Conservation (phyloP, 768 basidiomycete species). For the Leccinum broughii region DNA sequence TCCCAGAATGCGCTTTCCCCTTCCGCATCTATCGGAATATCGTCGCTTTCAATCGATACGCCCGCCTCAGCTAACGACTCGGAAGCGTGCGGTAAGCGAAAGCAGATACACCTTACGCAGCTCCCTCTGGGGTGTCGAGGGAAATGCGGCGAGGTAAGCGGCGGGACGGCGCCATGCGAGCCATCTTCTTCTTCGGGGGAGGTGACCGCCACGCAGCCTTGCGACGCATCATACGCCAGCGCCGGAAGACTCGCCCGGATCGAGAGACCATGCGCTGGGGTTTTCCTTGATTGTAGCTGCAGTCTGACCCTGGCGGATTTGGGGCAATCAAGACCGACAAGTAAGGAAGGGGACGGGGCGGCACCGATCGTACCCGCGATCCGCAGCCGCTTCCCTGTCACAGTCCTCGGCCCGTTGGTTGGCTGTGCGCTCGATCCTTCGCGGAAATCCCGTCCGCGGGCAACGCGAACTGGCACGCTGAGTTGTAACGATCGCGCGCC, state of each 20-base stretch:
- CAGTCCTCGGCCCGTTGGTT: too few species aligned
- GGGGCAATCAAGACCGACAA: constrained; percentile 25
- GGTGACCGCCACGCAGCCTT: not conserved
- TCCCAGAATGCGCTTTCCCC: not conserved
- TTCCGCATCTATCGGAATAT: constrained; percentile 2
- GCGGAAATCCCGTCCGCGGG: too few species aligned
- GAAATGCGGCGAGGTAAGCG: constrained; percentile 22
- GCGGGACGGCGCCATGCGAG: constrained; percentile 27
- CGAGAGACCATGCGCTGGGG: not conserved
- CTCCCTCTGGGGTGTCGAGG: not conserved
- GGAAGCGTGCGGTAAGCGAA: not conserved
- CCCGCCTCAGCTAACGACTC: not conserved
- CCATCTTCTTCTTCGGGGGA: constrained; percentile 21
- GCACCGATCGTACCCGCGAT: too few species aligned
- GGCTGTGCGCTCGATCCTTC: too few species aligned
- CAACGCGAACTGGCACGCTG: too few species aligned
- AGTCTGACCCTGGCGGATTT: constrained; percentile 10
- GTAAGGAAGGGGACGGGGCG: too few species aligned
- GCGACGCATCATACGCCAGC: not conserved
- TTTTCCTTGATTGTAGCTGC: not conserved
- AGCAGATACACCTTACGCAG: not conserved
- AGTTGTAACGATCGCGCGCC: too few species aligned
- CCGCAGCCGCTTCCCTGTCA: too few species aligned
- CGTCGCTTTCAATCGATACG: not conserved
- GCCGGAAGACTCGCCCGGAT: not conserved